Base-by-base conservation (phyloP, 1,284 basidiomycete genomes). In the Anthracocystis panici-leucophaei region DNA sequence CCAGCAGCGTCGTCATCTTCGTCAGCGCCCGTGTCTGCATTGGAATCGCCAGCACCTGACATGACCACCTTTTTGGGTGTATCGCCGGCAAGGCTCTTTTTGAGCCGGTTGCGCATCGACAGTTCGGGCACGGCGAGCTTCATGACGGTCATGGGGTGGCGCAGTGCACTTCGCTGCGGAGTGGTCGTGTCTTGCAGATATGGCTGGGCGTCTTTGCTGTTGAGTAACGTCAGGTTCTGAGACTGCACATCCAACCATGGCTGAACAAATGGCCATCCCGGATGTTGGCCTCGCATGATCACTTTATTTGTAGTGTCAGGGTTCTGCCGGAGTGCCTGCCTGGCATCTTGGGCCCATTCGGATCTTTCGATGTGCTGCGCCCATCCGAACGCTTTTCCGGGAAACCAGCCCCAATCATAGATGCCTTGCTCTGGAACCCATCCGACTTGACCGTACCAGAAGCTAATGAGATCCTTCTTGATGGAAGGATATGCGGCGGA, bases 231-330 rank as follows among this genome's bases (percentile, higher is more conserved):
- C 20, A 53, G 29, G 3, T 16, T 29, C 3, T 45, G 23, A 0
- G 18, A 20, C 38, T 23, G 44, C 3, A 33, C 14, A 27, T 72
- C 58, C 33, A 76, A 38, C 57, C 58, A 58, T 18, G 68, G 68
- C 31, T 72, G 68, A 3, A 63, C 38, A 44, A 76, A 76, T 0
- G 74, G 74, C 74, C 68, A 76, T 25, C 74, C 74, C 9, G 55
- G 48, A 8, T 27, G 62, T 18, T 55, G 18, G 5, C 54, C 60
- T 25, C 21, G 29, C 23, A 29, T 31, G 16, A 55, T 2, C 2
- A 42, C 10, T 5, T 48, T 11, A 12, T 18, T 35, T 6, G 44
- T 7, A 21, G 46, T 14, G 12, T 2, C 31, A 1, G 29, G 12
- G 7, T 41, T 31, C 4, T 41, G 29, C 12, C 23, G 29, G 6